Base-by-base conservation (phyloP, 2,329 filamentous ascomycete genomes). In the Pseudonectria foliicola region DNA sequence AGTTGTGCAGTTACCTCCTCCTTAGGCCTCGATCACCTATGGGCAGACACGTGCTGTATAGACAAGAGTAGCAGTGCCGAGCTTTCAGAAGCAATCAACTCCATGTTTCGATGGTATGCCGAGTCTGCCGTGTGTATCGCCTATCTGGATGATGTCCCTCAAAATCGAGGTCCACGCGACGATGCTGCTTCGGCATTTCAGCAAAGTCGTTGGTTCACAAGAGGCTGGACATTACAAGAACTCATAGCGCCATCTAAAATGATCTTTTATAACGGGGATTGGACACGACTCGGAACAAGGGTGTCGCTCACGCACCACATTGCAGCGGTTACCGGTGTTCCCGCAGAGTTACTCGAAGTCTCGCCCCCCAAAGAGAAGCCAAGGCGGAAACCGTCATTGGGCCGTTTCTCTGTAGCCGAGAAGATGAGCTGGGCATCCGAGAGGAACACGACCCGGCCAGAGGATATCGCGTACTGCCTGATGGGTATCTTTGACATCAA, bases 41-140 rank as follows among this genome's bases (percentile, higher is more conserved):
- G 55, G 55, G 45, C 55, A 13, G 55, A 59, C 13, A 58, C 54
- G 1, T 55, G 52, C 30, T 59, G 55, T 29, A 59, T 59, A 13
- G 55, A 59, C 30, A 59, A 56, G 34, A 45, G 42, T 7, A 56
- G 50, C 31, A 56, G 50, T 11, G 50, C 56, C 1, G 56, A 59
- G 31, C 53, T 55, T 4, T 55, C 52, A 3, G 52, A 55, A 13
- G 52, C 52, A 16, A 55, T 55, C 38, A 55, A 55, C 27, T 58
- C 54, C 33, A 59, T 58, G 55, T 59, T 55, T 31, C 44, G 49
- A 5, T 59, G 55, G 55, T 59, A 59, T 27, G 46, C 48, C 5
- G 38, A 48, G 12, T 48, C 55, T 2, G 25, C 26, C 3, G 36
- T 53, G 7, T 57, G 54, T 32, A 44, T 54, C 15, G 50, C 49